Evolutionary conservation across 1,284 basidiomycete species (phyloP), one percentile per base, ranked within the genome.

Genomic region (Ceratobasidium sp.): DNA sequence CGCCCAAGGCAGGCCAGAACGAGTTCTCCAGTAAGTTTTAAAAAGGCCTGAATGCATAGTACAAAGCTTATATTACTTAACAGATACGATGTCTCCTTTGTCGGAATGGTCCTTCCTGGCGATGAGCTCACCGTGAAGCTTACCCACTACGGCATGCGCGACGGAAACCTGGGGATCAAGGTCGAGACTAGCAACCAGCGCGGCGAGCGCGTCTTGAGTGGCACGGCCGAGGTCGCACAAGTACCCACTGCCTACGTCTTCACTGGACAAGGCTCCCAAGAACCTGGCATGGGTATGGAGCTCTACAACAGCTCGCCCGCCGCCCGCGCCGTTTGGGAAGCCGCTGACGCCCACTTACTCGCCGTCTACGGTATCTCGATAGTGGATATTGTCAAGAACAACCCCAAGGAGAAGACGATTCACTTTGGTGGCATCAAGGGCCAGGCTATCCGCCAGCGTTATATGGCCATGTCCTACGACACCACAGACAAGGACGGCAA

Each of bases 391-490:
- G 95, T 98, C 79, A 95, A 95, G 81, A 91, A 95, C 78, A 97
- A 97, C 78, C 94, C 95, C 44, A 96, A 95, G 83, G 88, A 92
- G 78, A 94, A 98, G 83, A 98, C 95, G 0, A 90, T 99, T 74
- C 96, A 99, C 80, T 99, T 99, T 74, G 97, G 97, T 83, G 96
- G 96, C 79, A 91, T 98, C 80, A 98, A 97, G 80, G 96, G 96
- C 50, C 95, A 98, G 77, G 94, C 90, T 4, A 98, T 98, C 74
- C 92, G 96, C 58, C 91, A 96, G 77, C 89, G 97, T 46, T 99
- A 98, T 82, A 98, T 98, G 94, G 93, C 95, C 75, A 97, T 99
- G 90, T 90, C 91, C 9, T 98, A 98, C 82, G 95, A 98, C 77
- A 89, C 94, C 1, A 90, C 93, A 82, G 95, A 97, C 80, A 94